Base-by-base conservation (phyloP, 2,329 filamentous ascomycete species). In the Verticillium isaacii region DNA sequence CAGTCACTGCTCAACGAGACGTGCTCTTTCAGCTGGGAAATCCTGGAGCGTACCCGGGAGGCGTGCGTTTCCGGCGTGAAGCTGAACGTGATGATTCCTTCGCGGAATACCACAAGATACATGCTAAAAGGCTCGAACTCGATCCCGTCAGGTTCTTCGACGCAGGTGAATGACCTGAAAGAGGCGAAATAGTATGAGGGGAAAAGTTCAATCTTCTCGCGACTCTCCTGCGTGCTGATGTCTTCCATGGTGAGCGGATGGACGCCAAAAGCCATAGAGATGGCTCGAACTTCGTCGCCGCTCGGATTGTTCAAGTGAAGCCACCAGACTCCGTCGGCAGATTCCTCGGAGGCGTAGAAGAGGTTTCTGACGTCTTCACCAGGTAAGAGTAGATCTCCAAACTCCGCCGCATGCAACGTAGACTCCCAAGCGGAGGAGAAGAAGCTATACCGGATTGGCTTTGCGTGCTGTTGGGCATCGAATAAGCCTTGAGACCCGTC, bases 131-230 rank as follows among this genome's bases (percentile, higher is more conserved):
- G 93, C 70, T 97, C 93, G 70, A 97, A 90, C 71, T 96, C 96
- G 62, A 91, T 86, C 64, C 91, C 88, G 37, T 88, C 85, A 68
- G 91, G 89, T 68, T 96, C 90, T 66, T 92, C 82, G 61, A 94
- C 90, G 11, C 85, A 78, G 68, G 87, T 90, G 80, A 98, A 99
- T 2, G 93, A 97, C 59, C 94, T 88, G 84, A 98, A 99, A 74
- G 92, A 96, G 58, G 97, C 92, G 74, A 99, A 98, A 77, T 99
- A 99, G 79, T 99, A 99, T 52, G 93, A 92, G 29, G 92, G 91
- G 78, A 99, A 99, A 25, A 99, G 84, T 76, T 99, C 95, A 61
- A 99, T 97, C 81, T 99, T 99, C 78, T 99, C 95, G 55, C 95
- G 93, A 14, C 93, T 90, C 77, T 99, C 95, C 73, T 97, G 93